These are phyloP conservation scores for Mycosphaerelloides madeirae DNA, from an alignment of 2,329 filamentous ascomycete genomes.

Conservation along the genomic window DNA sequence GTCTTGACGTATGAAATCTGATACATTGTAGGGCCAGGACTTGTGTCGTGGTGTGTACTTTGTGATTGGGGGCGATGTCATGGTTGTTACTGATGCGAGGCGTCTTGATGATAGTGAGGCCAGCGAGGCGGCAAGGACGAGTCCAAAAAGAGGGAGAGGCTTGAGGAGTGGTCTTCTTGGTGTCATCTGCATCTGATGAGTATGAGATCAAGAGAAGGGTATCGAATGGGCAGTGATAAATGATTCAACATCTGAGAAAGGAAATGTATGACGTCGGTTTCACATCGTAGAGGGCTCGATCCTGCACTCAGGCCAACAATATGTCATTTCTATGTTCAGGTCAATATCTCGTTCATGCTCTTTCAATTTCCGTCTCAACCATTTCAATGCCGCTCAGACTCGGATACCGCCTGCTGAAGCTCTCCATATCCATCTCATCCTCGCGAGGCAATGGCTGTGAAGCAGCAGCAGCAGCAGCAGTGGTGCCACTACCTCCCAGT, in stretches of 20 bases:
- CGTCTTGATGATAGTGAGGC: slow-evolving; percentile 2
- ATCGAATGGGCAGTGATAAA: too few species aligned
- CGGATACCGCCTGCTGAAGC: slow-evolving; percentile 79
- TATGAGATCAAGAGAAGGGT: too few species aligned
- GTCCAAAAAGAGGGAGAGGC: slow-evolving; percentile 13
- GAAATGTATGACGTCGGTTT: too few species aligned
- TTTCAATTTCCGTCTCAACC: slow-evolving; percentile 54
- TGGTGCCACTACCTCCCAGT: slow-evolving; percentile 8
- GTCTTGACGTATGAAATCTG: slow-evolving; percentile 40
- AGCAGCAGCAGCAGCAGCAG: background rate
- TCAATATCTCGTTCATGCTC: background rate
- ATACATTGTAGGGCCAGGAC: slow-evolving; percentile 33
- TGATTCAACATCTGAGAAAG: too few species aligned
- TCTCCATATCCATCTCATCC: slow-evolving; percentile 15
- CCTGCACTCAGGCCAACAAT: background rate
- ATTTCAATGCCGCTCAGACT: slow-evolving; percentile 81
- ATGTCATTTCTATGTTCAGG: background rate
- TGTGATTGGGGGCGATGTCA: slow-evolving; percentile 10
- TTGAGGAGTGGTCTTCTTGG: slow-evolving; percentile 4
- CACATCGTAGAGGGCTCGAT: too few species aligned
- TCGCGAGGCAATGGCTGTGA: background rate
- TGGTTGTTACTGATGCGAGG: slow-evolving; percentile 3
- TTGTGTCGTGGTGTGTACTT: slow-evolving; percentile 29
- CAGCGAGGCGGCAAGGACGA: slow-evolving; percentile 12
- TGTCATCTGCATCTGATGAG: background rate